Evolutionary conservation across 805 yeast genomes (phyloP).

Genomic region (Priceomyces haplophilus): DNA sequence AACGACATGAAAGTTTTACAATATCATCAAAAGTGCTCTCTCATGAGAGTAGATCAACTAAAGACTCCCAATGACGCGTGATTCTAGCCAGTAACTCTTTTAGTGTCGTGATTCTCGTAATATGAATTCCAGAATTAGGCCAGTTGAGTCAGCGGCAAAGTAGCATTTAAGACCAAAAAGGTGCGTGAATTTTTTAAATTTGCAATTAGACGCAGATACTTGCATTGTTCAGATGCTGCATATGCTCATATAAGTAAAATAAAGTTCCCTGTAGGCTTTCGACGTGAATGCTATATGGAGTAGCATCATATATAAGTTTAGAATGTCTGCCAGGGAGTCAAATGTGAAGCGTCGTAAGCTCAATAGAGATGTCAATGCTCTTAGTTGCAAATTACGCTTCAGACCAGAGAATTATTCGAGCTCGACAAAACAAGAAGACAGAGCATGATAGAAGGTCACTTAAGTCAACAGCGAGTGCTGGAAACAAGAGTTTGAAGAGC

Average conservation of each 20-base stretch:
- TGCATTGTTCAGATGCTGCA: background rate
- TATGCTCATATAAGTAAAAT: too few species aligned
- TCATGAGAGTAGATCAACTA: too few species aligned
- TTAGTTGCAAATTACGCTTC: conserved; percentile 1
- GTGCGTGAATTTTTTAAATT: background rate
- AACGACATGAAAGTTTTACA: too few species aligned
- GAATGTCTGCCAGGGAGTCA: background rate
- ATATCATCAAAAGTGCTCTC: too few species aligned
- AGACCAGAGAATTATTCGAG: background rate
- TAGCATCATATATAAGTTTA: background rate
- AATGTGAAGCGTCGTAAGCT: background rate
- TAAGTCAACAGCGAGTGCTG: background rate
- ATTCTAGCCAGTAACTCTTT: background rate
- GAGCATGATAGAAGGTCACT: background rate
- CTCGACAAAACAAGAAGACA: background rate
- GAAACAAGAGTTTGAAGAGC: background rate
- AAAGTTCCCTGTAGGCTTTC: too few species aligned
- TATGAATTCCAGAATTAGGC: too few species aligned
- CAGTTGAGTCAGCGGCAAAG: background rate
- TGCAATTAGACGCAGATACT: background rate
- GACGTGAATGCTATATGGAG: background rate
- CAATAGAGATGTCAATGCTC: conserved; percentile 1
- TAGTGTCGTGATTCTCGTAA: background rate
- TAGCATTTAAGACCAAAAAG: background rate
- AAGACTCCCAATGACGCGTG: background rate